phyloP scores from a whole-genome alignment of 345 rosid genomes.

The Rhodomyrtus tomentosa region DNA sequence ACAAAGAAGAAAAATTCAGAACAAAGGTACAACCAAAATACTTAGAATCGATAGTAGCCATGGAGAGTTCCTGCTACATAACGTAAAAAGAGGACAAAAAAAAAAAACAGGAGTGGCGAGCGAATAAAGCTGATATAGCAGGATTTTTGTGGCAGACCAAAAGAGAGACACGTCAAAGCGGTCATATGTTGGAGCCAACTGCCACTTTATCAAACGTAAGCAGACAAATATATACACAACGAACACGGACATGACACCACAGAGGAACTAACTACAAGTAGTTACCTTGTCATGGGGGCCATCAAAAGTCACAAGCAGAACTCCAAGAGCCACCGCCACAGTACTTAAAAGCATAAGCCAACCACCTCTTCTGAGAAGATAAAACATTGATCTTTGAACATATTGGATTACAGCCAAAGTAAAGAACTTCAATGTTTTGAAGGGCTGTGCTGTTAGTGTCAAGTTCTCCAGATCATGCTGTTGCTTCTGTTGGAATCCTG shows the following conservation, averaged over 20 bases:
- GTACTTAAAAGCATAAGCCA: conserved; percentile 52
- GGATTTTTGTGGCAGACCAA: not conserved
- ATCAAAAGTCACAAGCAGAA: conserved; percentile 63
- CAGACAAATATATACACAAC: not conserved
- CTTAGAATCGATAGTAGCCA: not conserved
- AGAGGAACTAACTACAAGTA: not conserved
- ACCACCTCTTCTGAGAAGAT: conserved; percentile 61
- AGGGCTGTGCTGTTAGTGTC: conserved; percentile 58
- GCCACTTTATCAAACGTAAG: not conserved
- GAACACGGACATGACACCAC: not conserved
- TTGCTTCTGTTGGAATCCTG: conserved; percentile 56
- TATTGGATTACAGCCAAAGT: conserved; percentile 47
- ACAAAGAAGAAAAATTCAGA: not conserved
- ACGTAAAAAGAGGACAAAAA: not conserved
- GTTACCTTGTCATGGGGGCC: conserved; percentile 86
- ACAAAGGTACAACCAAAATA: not conserved
- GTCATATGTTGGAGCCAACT: not conserved
- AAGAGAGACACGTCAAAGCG: not conserved
- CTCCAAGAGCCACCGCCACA: conserved; percentile 18
- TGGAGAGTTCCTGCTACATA: not conserved
- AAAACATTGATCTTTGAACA: conserved; percentile 28
- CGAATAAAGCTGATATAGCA: not conserved
- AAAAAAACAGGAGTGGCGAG: not conserved
- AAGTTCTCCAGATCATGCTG: conserved; percentile 59
- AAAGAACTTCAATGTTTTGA: conserved; percentile 64